These are phyloP conservation scores for Mollisiaceae sp. DNA, from an alignment of 2,329 filamentous ascomycete genomes.

Conservation along the genomic window DNA sequence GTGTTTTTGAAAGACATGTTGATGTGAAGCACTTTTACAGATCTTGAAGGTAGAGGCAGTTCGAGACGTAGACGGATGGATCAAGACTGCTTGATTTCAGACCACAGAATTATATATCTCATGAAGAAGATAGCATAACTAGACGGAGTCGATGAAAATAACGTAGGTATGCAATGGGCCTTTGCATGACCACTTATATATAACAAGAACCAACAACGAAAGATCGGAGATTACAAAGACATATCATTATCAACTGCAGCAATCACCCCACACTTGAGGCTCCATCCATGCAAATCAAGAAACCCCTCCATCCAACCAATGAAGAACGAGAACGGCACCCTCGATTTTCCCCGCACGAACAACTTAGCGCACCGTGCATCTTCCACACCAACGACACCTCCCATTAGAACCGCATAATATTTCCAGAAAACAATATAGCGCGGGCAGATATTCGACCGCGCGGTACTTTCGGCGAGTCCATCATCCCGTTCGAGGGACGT, in stretches of 20 bases:
- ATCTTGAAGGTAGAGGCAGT: neutral
- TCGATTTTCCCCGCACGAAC: too few species aligned
- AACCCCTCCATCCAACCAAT: neutral
- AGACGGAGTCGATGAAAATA: neutral
- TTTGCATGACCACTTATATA: neutral
- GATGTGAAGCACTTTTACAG: neutral
- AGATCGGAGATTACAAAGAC: neutral
- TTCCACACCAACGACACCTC: too few species aligned
- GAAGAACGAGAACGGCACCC: neutral
- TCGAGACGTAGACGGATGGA: neutral
- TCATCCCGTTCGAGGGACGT: too few species aligned
- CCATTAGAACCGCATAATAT: too few species aligned
- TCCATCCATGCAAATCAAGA: neutral
- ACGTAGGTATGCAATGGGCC: neutral
- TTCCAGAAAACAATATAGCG: too few species aligned
- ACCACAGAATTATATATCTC: neutral
- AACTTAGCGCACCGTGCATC: too few species aligned
- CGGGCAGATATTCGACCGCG: too few species aligned
- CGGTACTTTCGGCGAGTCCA: too few species aligned
- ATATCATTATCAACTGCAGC: neutral
- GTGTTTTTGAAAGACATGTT: conserved; percentile 34
- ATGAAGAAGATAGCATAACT: neutral
- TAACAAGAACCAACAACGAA: neutral
- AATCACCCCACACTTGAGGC: neutral
- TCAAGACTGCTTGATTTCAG: neutral